A percentile compares a stretch with the other conserved stretches of the same genome.
These are phyloP conservation scores for Babesia gibsoni DNA, from an alignment of 169 alveolate species.

Conservation along the genomic window DNA sequence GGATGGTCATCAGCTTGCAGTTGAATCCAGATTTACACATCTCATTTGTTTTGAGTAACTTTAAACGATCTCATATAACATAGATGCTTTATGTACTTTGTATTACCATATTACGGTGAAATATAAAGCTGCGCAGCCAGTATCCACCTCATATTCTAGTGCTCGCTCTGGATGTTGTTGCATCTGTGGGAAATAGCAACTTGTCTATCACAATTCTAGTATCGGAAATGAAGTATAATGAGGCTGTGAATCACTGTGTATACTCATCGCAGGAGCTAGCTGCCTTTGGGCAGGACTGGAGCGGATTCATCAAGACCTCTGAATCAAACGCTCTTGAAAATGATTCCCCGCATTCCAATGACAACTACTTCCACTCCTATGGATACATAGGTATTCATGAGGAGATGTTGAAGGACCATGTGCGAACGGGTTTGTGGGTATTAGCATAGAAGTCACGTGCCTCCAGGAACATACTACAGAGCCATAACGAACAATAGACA, in stretches of 20 bases:
- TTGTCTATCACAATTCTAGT: not conserved
- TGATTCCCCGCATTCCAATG: conserved; percentile 66
- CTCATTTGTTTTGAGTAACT: too few species aligned
- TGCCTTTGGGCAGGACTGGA: conserved; percentile 31
- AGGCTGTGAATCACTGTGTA: not conserved
- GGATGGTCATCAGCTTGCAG: too few species aligned
- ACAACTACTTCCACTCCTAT: conserved; percentile 95
- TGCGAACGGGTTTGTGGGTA: conserved; percentile 85
- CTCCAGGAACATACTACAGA: conserved; percentile 64
- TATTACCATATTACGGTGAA: not conserved
- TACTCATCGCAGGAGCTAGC: conserved; percentile 8
- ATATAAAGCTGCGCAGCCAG: not conserved
- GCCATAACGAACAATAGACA: conserved; percentile 92
- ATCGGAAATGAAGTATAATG: not conserved
- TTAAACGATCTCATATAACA: too few species aligned
- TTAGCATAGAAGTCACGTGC: not conserved
- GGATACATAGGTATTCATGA: conserved; percentile 95
- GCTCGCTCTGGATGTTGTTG: too few species aligned
- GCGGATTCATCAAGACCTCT: conserved; percentile 10
- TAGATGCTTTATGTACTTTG: too few species aligned
- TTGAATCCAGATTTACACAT: too few species aligned
- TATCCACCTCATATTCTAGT: not conserved
- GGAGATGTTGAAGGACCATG: conserved; percentile 96
- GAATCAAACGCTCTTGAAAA: not conserved
- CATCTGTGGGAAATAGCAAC: too few species aligned